A percentile compares a stretch with the other conserved stretches of the same genome.
phyloP scores from a whole-genome alignment of 139 green algal genomes.

The Coelastrella sp. region DNA sequence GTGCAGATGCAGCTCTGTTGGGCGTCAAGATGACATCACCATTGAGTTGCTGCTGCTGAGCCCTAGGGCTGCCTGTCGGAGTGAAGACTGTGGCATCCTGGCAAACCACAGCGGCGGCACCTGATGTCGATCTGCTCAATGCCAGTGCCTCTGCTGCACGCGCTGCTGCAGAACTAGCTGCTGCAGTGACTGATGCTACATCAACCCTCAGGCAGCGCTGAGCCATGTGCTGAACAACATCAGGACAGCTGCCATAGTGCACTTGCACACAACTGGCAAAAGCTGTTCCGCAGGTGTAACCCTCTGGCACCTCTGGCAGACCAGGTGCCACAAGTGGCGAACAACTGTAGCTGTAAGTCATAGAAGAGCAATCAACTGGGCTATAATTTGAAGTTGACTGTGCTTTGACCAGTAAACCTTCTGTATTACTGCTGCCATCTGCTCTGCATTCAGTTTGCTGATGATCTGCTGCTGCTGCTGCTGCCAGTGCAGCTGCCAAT shows the following conservation, averaged over 20 bases:
- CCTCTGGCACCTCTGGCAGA: slow-evolving; percentile 59
- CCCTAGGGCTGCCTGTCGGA: not conserved
- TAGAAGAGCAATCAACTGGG: not conserved
- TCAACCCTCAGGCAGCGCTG: slow-evolving; percentile 72
- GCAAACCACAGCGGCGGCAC: not conserved
- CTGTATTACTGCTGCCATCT: not conserved
- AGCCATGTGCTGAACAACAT: slow-evolving; percentile 68
- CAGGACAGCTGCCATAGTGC: slow-evolving; percentile 81
- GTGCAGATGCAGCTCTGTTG: slow-evolving; percentile 15
- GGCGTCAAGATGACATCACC: not conserved
- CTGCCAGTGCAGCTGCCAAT: slow-evolving; percentile 9
- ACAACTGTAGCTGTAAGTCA: slow-evolving; percentile 39
- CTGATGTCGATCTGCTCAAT: not conserved
- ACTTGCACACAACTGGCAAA: slow-evolving; percentile 91
- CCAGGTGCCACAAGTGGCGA: not conserved
- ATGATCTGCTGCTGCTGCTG: not conserved
- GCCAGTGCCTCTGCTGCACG: slow-evolving; percentile 15
- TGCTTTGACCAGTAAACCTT: not conserved
- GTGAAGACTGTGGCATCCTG: no score
- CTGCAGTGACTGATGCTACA: slow-evolving; percentile 37
- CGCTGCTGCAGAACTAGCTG: slow-evolving; percentile 13
- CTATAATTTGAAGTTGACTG: not conserved
- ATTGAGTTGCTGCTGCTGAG: slow-evolving; percentile 21
- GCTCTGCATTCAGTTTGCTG: not conserved
- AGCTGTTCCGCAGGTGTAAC: slow-evolving; percentile 78